phyloP scores from a whole-genome alignment of 2,329 filamentous ascomycete species.

The Monosporascus sp. region DNA sequence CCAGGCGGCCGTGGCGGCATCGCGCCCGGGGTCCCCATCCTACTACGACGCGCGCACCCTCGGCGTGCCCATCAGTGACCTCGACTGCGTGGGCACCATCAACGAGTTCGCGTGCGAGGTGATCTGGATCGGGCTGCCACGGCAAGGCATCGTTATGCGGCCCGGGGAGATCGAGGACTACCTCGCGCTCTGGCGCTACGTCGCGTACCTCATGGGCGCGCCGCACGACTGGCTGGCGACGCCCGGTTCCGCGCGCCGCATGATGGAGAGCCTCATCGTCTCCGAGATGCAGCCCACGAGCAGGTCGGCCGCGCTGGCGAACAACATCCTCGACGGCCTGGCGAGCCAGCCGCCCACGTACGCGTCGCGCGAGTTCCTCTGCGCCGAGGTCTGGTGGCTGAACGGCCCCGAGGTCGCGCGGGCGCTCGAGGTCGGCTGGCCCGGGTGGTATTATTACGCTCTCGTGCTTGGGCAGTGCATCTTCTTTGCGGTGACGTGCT shows the following conservation, averaged over 20 bases:
- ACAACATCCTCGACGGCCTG: constrained; percentile 70
- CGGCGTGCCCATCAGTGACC: constrained; percentile 68
- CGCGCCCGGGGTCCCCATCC: constrained; percentile 32
- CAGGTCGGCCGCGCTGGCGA: constrained; percentile 59
- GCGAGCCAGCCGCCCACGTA: constrained; percentile 60
- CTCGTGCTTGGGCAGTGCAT: constrained; percentile 60
- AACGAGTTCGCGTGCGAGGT: constrained; percentile 62
- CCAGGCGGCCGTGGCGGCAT: constrained; percentile 49
- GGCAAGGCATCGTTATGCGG: constrained; percentile 64
- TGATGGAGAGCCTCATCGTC: constrained; percentile 63
- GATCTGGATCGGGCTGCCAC: constrained; percentile 59
- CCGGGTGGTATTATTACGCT: constrained; percentile 51
- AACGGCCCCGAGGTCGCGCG: constrained; percentile 61
- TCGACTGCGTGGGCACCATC: constrained; percentile 70
- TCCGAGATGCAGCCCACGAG: constrained; percentile 62
- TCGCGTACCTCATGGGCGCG: constrained; percentile 65
- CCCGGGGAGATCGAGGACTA: constrained; percentile 62
- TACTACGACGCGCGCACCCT: constrained; percentile 57
- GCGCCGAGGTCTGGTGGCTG: constrained; percentile 62
- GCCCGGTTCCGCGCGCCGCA: constrained; percentile 47
- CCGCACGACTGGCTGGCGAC: constrained; percentile 57
- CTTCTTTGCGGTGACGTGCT: constrained; percentile 55
- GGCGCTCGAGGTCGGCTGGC: constrained; percentile 51
- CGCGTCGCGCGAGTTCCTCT: constrained; percentile 60
- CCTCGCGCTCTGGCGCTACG: constrained; percentile 69